Base-by-base conservation (phyloP, 169 alveolate species). In the Plasmodium vinckei region DNA sequence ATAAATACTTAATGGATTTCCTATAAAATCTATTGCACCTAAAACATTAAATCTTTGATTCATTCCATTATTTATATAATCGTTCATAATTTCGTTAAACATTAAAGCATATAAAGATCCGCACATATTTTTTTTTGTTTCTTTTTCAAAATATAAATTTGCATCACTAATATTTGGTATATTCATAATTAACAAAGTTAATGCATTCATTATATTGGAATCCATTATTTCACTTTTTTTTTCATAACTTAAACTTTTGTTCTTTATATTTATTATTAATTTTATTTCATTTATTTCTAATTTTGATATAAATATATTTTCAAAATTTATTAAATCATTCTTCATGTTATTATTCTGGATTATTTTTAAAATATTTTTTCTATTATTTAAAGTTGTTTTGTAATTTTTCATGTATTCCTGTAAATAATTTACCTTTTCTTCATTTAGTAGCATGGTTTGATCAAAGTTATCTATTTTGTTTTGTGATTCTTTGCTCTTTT, bases 11-110 rank as follows among this genome's bases (percentile, higher is more conserved):
- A 92, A 90, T 42, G 96, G 96, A 87, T 94, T 94, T 46, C 96
- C 96, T 17, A 94, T 94, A 61, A 94, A 92, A 59, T 94, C 96
- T 0, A 94, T 91, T 12, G 96, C 96, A 54, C 96, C 94, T 23
- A 94, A 93, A 64, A 94, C 95, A 60, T 94, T 92, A 92, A 92
- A 92, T 77, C 92, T 89, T 87, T 94, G 95, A 46, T 92, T 93
- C 67, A 94, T 92, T 12, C 94, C 92, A 47, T 91, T 93, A 25
- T 77, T 92, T 68, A 92, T 77, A 71, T 94, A 94, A 42, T 94
- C 87, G 60, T 73, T 88, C 91, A 86, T 86, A 7, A 86, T 70
- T 70, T 86, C 91, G 53, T 86, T 61, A 79, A 72, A 51, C 64
- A 82, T 70, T 71, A 73, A 72, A 39, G 19, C 87, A 56, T 82